phyloP scores from a whole-genome alignment of 371 early-diverging fungal genomes.

The Rhizopus arrhizus region DNA sequence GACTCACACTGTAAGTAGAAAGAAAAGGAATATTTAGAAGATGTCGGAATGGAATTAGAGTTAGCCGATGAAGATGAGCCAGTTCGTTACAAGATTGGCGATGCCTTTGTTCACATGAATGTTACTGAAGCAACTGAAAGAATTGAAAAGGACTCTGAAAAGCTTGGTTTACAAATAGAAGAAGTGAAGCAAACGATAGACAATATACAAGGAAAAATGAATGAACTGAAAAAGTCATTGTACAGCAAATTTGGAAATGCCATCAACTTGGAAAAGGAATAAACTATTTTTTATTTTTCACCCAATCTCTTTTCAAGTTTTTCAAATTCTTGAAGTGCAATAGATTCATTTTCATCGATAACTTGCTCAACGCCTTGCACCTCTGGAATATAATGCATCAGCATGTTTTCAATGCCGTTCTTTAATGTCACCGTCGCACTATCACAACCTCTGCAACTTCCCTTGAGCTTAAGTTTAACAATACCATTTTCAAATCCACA shows the following conservation, averaged over 20 bases:
- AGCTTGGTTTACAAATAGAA: slow-evolving; percentile 64
- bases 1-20: slow-evolving; percentile 26
- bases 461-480: slow-evolving; percentile 89
- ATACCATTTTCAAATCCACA: slow-evolving; percentile 86
- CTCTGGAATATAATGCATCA: slow-evolving; percentile 97
- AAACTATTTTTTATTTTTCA: slow-evolving; percentile 35
- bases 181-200: slow-evolving; percentile 69
- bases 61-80: slow-evolving; percentile 90
- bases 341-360: slow-evolving; percentile 53
- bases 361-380: slow-evolving; percentile 92
- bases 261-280: slow-evolving; percentile 91
- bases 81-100: slow-evolving; percentile 86
- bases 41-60: slow-evolving; percentile 87
- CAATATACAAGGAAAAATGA: slow-evolving; percentile 74
- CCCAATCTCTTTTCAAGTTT: slow-evolving; percentile 47
- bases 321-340: slow-evolving; percentile 55
- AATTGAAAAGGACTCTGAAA: slow-evolving; percentile 64
- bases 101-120: slow-evolving; percentile 80
- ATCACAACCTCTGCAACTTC: slow-evolving; percentile 96
- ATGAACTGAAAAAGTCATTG: slow-evolving; percentile 77
- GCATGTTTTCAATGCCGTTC: slow-evolving; percentile 98
- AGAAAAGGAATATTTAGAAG: slow-evolving; percentile 93
- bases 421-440: slow-evolving; percentile 88
- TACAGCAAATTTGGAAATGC: slow-evolving; percentile 93
- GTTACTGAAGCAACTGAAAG: slow-evolving; percentile 76